A percentile compares a stretch with the other conserved stretches of the same genome.
Evolutionary conservation across 2,329 filamentous ascomycete species (phyloP).

Genomic region (Nothopassalora personata): DNA sequence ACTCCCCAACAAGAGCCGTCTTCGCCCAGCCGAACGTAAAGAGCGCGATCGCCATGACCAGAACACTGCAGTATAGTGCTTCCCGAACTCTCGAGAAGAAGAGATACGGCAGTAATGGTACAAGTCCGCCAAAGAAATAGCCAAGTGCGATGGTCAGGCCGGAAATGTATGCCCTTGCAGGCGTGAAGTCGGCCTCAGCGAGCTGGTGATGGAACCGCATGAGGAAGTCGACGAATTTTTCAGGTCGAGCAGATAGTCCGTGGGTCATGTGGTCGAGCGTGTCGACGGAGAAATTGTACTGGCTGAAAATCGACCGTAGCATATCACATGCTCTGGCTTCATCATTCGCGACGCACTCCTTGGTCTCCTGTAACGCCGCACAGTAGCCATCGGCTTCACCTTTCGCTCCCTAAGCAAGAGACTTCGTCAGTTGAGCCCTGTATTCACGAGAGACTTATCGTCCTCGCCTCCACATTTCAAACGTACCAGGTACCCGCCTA

Average conservation of each 20-base stretch:
- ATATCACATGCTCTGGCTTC: constrained; percentile 35
- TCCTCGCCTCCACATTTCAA: background rate
- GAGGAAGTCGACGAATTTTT: constrained; percentile 43
- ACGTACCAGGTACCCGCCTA: constrained; percentile 36
- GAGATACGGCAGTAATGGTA: constrained; percentile 68
- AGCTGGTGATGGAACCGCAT: constrained; percentile 46
- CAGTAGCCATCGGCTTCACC: constrained; percentile 48
- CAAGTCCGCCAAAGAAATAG: constrained; percentile 65
- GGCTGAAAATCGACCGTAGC: constrained; percentile 38
- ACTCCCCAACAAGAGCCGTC: constrained; percentile 48
- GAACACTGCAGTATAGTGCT: constrained; percentile 55
- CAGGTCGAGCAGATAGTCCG: constrained; percentile 15
- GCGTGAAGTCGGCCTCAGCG: constrained; percentile 39
- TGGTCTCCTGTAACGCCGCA: constrained; percentile 42
- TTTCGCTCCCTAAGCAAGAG: constrained; percentile 38
- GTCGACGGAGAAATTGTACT: constrained; percentile 37
- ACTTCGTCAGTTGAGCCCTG: background rate
- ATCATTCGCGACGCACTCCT: constrained; percentile 36
- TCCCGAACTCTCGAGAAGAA: constrained; percentile 43
- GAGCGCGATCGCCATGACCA: constrained; percentile 56
- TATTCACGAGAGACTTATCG: background rate
- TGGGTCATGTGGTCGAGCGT: constrained; percentile 21
- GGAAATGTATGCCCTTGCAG: constrained; percentile 43
- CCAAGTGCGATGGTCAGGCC: constrained; percentile 62
- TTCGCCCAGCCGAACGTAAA: constrained; percentile 63